Base-by-base conservation (phyloP, 2,329 filamentous ascomycete species). In the Trichophyton schoenleinii region DNA sequence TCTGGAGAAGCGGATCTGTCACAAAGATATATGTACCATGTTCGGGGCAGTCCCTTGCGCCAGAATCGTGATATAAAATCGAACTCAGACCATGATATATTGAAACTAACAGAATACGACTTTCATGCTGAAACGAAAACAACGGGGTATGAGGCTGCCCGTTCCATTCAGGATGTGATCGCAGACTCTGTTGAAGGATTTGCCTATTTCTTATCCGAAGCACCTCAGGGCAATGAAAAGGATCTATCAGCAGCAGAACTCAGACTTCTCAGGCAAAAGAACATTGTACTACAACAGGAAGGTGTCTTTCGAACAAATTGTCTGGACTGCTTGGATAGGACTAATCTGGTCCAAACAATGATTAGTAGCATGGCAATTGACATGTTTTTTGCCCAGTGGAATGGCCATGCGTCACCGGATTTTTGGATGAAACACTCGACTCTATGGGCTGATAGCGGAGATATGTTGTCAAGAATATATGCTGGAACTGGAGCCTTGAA, bases 281-380 rank as follows among this genome's bases (percentile, higher is more conserved):
- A 75, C 61, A 84, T 90, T 1, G 83, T 95, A 22, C 77, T 96
- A 58, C 90, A 95, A 70, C 94, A 99, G 74, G 89, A 95, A 71
- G 92, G 94, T n/a, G 83, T 95, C 4, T 97, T 97, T 73, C 83
- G 92, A 64, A 96, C 91, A 3, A 99, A 99, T 69, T 99, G 94
- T 71, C 79, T 99, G 28, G 94, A 99, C 72, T 99, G 94, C 71
- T 78, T 99, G 49, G 94, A 99, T 72, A 85, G 94, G 62, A 99
- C 94, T 6, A 99, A 99, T 70, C 79, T 97, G 31, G 90, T 99
- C 31, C 94, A 99, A 75, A 95, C 91, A 0, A 89, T 97, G 66
- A 88, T 99, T 68, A 96, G 91, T 62, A 88, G 91, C 68, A 91
- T 96, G 87, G 90, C 91, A 0, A 80, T 96, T 20, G 90, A 96